Conservation (phyloP, 371 early-diverging fungal species). For the Rhizopus sp. region DNA sequence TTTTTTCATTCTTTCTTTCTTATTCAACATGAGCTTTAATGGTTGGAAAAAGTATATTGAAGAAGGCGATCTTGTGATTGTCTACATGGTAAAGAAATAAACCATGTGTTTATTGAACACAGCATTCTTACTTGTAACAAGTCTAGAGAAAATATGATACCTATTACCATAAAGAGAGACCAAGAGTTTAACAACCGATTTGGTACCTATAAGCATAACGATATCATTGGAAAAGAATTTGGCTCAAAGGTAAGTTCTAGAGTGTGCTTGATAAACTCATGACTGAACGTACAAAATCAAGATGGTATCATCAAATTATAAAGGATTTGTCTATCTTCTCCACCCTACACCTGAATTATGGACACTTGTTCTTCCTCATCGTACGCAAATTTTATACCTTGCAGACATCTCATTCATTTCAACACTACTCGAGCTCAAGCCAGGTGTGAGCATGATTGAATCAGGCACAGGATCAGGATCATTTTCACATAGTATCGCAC, state of each 20-base stretch:
- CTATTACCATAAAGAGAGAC: slow-evolving; percentile 60
- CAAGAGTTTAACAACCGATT: slow-evolving; percentile 70
- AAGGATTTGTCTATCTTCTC: slow-evolving; percentile 86
- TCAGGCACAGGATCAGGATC: slow-evolving; percentile 97
- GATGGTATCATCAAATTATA: slow-evolving; percentile 70
- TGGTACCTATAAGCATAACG: slow-evolving; percentile 76
- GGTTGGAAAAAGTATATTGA: slow-evolving; percentile 58
- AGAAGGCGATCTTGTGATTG: slow-evolving; percentile 64
- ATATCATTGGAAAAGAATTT: slow-evolving; percentile 83
- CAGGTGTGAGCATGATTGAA: slow-evolving; percentile 88
- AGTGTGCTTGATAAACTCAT: neutral
- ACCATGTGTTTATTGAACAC: neutral
- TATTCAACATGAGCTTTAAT: slow-evolving; percentile 41
- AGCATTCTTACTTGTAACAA: slow-evolving; percentile 15
- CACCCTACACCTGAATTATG: slow-evolving; percentile 96
- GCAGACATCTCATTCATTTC: slow-evolving; percentile 93
- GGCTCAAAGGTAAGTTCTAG: slow-evolving; percentile 68
- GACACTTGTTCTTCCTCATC: slow-evolving; percentile 90
- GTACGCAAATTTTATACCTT: slow-evolving; percentile 94
- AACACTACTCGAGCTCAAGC: slow-evolving; percentile 77
- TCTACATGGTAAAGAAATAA: slow-evolving; percentile 50
- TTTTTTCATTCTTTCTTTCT: neutral
- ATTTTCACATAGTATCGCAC: slow-evolving; percentile 91
- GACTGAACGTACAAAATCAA: slow-evolving; percentile 21
- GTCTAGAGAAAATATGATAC: slow-evolving; percentile 69